phyloP scores from a whole-genome alignment of 176 grass and related monocot species.

The Raddia distichophylla region DNA sequence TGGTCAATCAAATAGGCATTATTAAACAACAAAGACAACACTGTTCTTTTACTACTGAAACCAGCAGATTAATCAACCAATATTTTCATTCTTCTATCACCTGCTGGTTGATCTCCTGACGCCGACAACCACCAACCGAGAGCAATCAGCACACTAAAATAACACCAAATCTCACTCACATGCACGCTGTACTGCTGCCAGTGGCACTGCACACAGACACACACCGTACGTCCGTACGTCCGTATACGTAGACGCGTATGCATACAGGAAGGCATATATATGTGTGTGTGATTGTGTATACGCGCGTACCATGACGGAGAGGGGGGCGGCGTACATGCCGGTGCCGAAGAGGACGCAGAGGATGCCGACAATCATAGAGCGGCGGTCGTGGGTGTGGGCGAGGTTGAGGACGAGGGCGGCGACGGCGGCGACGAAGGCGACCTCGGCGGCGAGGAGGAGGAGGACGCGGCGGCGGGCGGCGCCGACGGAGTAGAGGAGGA shows the following conservation, averaged over 20 bases:
- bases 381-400: conserved; percentile 54
- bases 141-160: neutral
- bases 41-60: conserved; percentile 1
- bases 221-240: neutral
- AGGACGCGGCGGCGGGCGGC: conserved; percentile 52
- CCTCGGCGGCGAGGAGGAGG: conserved; percentile 56
- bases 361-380: conserved; percentile 91
- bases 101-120: neutral
- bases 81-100: neutral
- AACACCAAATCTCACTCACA: conserved; percentile 10
- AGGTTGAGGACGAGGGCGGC: conserved; percentile 63
- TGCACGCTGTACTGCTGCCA: neutral
- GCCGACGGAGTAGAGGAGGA: conserved; percentile 69
- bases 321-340: conserved; percentile 92
- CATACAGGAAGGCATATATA: no score
- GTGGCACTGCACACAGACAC: neutral
- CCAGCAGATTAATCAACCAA: neutral
- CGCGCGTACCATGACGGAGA: conserved; percentile 89
- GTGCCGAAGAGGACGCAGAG: conserved; percentile 87
- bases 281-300: no score
- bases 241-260: neutral
- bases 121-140: conserved; percentile 6
- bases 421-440: conserved; percentile 62
- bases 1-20: neutral
- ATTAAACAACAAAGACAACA: conserved; percentile 4